A percentile compares a stretch with the other conserved stretches of the same genome.
These are phyloP conservation scores for Talaromyces rugulosus DNA, from an alignment of 2,329 filamentous ascomycete genomes.

Conservation along the genomic window DNA sequence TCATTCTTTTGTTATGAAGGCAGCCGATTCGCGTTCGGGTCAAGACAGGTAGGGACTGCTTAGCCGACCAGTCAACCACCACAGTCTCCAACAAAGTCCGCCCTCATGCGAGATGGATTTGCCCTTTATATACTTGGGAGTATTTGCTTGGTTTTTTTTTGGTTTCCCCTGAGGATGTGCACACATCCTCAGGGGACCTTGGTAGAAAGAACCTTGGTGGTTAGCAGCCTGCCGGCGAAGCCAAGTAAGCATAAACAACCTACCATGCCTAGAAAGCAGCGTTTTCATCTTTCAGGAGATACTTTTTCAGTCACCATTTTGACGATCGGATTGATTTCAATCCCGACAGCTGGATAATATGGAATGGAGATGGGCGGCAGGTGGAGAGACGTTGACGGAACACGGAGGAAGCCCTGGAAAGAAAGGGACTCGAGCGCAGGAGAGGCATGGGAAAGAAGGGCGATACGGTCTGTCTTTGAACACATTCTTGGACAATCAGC, in stretches of 20 bases:
- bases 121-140: not conserved
- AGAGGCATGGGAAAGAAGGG: not conserved
- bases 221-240: not conserved
- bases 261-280: not conserved
- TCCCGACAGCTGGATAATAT: not conserved
- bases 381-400: not conserved
- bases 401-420: not conserved
- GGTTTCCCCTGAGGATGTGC: not conserved
- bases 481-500: not conserved
- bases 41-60: not conserved
- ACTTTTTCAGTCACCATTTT: not conserved
- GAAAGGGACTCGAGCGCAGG: not conserved
- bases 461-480: not conserved
- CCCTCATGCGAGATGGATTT: not conserved
- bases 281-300: not conserved
- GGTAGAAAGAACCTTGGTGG: conserved; percentile 1
- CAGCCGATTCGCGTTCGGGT: not conserved
- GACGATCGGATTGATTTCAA: not conserved
- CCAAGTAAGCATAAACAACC: not conserved
- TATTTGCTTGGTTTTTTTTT: not conserved
- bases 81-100: not conserved
- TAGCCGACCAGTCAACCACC: not conserved
- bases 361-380: not conserved
- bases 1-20: not conserved
- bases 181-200: not conserved